These are phyloP conservation scores for Juglanconis oblonga DNA, from an alignment of 2,329 filamentous ascomycete species.

Conservation along the genomic window DNA sequence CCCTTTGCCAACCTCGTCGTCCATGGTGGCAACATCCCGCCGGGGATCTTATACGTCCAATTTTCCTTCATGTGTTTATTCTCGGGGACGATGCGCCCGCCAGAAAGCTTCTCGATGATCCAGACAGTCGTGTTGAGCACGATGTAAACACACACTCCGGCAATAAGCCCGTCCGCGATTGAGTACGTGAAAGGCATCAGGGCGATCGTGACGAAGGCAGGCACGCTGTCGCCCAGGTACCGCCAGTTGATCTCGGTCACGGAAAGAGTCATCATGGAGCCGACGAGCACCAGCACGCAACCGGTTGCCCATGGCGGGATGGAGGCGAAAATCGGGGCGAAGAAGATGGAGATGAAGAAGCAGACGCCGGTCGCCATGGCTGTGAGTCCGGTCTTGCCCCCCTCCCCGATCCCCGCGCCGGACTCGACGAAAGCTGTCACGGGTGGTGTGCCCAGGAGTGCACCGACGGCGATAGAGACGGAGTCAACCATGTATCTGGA, in stretches of 20 bases:
- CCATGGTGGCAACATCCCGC: constrained; percentile 72
- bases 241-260: constrained; percentile 85
- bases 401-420: constrained; percentile 72
- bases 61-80: constrained; percentile 75
- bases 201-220: constrained; percentile 79
- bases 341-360: constrained; percentile 71
- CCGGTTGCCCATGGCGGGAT: constrained; percentile 78
- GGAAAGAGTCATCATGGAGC: constrained; percentile 79
- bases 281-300: constrained; percentile 75
- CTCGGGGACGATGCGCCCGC: constrained; percentile 68
- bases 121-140: constrained; percentile 71
- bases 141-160: constrained; percentile 73
- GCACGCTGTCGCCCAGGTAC: constrained; percentile 79
- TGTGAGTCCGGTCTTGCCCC: constrained; percentile 70
- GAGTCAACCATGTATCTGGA: constrained; percentile 72
- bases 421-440: constrained; percentile 75
- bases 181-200: constrained; percentile 90
- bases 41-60: constrained; percentile 76
- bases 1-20: constrained; percentile 59
- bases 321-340: constrained; percentile 73
- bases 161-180: constrained; percentile 83
- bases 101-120: constrained; percentile 62
- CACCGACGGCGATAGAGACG: constrained; percentile 72
- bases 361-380: constrained; percentile 67
- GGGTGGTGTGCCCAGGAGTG: constrained; percentile 66